phyloP scores from a whole-genome alignment of 108 stramenopile genomes.

The Fragilaria crotonensis region DNA sequence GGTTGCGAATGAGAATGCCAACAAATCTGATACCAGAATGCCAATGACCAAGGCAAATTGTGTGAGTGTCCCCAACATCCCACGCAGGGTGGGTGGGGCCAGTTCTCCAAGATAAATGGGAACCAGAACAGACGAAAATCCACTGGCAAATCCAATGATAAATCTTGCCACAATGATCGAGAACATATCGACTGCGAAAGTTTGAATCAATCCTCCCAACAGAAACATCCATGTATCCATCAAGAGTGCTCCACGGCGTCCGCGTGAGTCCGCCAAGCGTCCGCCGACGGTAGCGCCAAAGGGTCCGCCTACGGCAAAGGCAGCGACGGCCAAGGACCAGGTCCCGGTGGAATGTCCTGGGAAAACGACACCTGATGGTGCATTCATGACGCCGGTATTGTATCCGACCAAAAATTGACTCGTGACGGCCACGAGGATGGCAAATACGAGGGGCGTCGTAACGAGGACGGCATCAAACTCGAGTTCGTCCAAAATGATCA shows the following conservation, averaged over 20 bases:
- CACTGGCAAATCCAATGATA: slow-evolving; percentile 89
- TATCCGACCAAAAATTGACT: slow-evolving; percentile 80
- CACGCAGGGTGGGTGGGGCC: slow-evolving; percentile 88
- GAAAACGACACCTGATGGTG: slow-evolving; percentile 73
- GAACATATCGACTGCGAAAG: slow-evolving; percentile 63
- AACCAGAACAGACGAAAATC: slow-evolving; percentile 82
- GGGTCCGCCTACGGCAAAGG: slow-evolving; percentile 79
- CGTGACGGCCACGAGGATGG: slow-evolving; percentile 53
- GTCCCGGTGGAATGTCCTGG: slow-evolving; percentile 62
- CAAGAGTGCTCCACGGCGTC: slow-evolving; percentile 70
- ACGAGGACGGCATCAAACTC: slow-evolving; percentile 74
- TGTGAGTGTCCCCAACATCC: slow-evolving; percentile 92
- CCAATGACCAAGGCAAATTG: slow-evolving; percentile 94
- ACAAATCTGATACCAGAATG: slow-evolving; percentile 76
- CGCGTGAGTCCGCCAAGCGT: slow-evolving; percentile 60
- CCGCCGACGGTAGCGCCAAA: slow-evolving; percentile 63
- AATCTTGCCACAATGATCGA: slow-evolving; percentile 76
- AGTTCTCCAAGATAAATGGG: slow-evolving; percentile 95
- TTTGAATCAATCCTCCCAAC: slow-evolving; percentile 64
- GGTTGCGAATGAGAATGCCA: slow-evolving; percentile 81
- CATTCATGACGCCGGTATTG: slow-evolving; percentile 83
- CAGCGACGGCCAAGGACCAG: slow-evolving; percentile 82
- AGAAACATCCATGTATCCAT: slow-evolving; percentile 69
- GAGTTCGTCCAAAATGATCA: slow-evolving; percentile 77
- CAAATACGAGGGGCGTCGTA: slow-evolving; percentile 78